These are phyloP conservation scores for Pseudogymnoascus sp. DNA, from an alignment of 2,329 filamentous ascomycete genomes.

Conservation along the genomic window DNA sequence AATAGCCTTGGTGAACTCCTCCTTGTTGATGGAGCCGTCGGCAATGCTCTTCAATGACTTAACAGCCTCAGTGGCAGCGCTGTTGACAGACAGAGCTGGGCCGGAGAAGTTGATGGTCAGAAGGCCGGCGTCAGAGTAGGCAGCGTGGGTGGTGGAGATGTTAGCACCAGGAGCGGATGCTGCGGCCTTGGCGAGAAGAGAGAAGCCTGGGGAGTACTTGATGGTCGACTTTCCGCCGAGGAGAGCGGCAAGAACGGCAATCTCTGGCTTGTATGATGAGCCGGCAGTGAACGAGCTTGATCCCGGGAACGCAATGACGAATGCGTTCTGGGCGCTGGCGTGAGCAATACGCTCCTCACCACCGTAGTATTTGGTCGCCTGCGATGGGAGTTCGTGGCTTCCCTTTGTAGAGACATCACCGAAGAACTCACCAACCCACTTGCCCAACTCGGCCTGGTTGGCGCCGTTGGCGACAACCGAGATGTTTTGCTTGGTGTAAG, in stretches of 20 bases:
- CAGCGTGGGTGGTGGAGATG: constrained; percentile 66
- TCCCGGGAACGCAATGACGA: constrained; percentile 89
- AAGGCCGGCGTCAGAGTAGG: constrained; percentile 92
- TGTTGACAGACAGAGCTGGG: constrained; percentile 61
- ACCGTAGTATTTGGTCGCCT: constrained; percentile 79
- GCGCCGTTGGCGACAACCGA: constrained; percentile 87
- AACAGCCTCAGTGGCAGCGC: constrained; percentile 67
- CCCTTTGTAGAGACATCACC: constrained; percentile 50
- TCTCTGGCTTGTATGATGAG: constrained; percentile 77
- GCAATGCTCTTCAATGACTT: constrained; percentile 77
- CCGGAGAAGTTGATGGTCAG: constrained; percentile 77
- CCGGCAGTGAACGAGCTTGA: constrained; percentile 63
- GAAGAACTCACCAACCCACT: constrained; percentile 95
- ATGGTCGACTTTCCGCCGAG: constrained; percentile 85
- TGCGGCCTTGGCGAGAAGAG: constrained; percentile 73
- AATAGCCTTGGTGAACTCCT: constrained; percentile 85
- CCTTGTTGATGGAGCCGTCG: constrained; percentile 65
- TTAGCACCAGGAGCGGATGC: constrained; percentile 57
- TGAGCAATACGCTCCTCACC: constrained; percentile 87
- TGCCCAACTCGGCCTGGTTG: constrained; percentile 64
- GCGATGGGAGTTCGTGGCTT: constrained; percentile 47
- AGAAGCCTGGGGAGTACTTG: constrained; percentile 95
- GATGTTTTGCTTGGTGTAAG: constrained; percentile 84
- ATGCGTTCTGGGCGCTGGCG: constrained; percentile 60
- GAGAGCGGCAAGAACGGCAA: constrained; percentile 76